Percentiles rank a stretch among this genome's conserved stretches.
phyloP scores from a whole-genome alignment of 305 asterid genomes.

The Monarda citriodora region DNA sequence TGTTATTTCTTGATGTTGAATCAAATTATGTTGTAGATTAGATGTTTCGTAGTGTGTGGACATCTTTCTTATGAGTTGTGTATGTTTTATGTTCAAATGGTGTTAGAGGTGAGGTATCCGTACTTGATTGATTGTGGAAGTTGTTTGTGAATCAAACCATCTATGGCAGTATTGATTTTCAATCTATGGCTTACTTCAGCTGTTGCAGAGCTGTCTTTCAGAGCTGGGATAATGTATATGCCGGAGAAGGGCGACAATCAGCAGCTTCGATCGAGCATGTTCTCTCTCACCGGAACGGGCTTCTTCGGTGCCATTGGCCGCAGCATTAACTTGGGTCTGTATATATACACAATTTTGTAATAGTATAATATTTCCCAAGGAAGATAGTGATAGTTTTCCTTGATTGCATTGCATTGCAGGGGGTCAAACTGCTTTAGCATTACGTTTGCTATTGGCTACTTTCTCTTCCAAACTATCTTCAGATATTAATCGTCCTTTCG shows the following conservation, averaged over 20 bases:
- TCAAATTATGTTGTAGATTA: neutral
- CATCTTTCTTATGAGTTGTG: neutral
- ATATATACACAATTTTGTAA: neutral
- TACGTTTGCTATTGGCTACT: conserved; percentile 80
- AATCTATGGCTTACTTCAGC: conserved; percentile 60
- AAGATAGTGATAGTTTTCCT: conserved; percentile 10
- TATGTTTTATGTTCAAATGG: neutral
- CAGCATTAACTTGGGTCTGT: conserved; percentile 84
- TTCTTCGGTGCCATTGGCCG: conserved; percentile 90
- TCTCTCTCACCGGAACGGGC: conserved; percentile 77
- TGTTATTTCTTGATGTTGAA: neutral
- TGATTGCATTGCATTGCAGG: conserved; percentile 34
- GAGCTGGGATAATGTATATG: conserved; percentile 96
- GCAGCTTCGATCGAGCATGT: conserved; percentile 63
- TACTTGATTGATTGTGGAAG: neutral
- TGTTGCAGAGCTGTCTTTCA: conserved; percentile 68
- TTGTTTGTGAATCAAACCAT: neutral
- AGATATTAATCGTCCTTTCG: conserved; percentile 72
- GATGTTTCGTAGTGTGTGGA: neutral
- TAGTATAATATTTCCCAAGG: neutral
- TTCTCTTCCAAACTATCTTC: conserved; percentile 89
- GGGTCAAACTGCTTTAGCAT: conserved; percentile 89
- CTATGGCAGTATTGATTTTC: conserved; percentile 18
- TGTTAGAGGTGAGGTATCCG: no score
- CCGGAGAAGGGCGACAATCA: conserved; percentile 50